Conservation (phyloP, 805 yeast species). For the Nakazawaea anatomiae region DNA sequence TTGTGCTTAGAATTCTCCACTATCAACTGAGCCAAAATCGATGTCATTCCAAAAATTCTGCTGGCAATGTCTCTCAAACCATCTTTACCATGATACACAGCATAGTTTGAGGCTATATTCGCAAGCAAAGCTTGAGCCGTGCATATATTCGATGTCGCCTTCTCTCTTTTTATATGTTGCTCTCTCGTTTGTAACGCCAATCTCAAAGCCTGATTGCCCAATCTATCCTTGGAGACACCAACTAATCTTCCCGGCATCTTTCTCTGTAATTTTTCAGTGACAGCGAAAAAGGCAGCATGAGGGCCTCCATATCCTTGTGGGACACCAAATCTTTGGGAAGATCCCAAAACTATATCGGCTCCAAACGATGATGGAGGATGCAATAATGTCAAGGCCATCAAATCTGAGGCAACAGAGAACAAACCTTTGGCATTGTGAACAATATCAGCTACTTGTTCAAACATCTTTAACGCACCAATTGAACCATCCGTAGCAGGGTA, state of each 20-base stretch:
- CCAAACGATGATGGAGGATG: slow-evolving; percentile 81
- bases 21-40: slow-evolving; percentile 61
- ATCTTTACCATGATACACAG: slow-evolving; percentile 91
- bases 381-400: slow-evolving; percentile 79
- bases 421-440: slow-evolving; percentile 70
- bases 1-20: slow-evolving; percentile 33
- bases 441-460: slow-evolving; percentile 51
- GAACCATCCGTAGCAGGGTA: slow-evolving; percentile 88
- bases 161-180: slow-evolving; percentile 95
- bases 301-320: slow-evolving; percentile 99
- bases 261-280: slow-evolving; percentile 71
- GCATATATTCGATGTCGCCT: slow-evolving; percentile 96
- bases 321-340: slow-evolving; percentile 94
- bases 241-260: slow-evolving; percentile 96
- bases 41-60: slow-evolving; percentile 70
- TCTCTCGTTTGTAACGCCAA: slow-evolving; percentile 96
- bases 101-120: slow-evolving; percentile 92
- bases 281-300: slow-evolving; percentile 96
- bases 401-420: slow-evolving; percentile 84
- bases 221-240: slow-evolving; percentile 87
- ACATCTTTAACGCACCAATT: slow-evolving; percentile 41
- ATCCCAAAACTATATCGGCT: slow-evolving; percentile 91
- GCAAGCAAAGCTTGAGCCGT: slow-evolving; percentile 97
- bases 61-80: slow-evolving; percentile 76
- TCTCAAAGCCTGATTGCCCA: slow-evolving; percentile 85